phyloP scores from a whole-genome alignment of 371 early-diverging fungal species.

The Blakeslea trispora region DNA sequence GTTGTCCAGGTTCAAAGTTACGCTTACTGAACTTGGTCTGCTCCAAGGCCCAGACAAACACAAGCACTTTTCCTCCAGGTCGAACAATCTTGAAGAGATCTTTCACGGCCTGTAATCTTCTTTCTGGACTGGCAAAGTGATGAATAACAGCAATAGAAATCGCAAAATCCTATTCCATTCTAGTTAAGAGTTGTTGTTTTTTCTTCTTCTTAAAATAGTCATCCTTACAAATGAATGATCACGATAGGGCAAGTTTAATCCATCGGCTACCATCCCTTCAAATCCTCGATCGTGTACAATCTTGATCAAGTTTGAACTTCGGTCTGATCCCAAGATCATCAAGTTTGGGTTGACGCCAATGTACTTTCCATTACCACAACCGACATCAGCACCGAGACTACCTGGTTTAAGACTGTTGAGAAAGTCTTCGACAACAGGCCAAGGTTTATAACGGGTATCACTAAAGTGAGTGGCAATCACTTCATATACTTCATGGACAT shows the following conservation, averaged over 20 bases:
- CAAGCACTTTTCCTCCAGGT: conserved; percentile 73
- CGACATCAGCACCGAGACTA: conserved; percentile 90
- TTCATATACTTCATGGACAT: conserved; percentile 93
- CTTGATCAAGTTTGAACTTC: conserved; percentile 78
- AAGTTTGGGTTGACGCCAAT: conserved; percentile 80
- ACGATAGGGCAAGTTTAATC: conserved; percentile 77
- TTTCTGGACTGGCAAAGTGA: conserved; percentile 83
- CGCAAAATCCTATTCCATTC: conserved; percentile 76
- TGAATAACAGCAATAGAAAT: conserved; percentile 97
- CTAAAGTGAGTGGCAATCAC: conserved; percentile 93
- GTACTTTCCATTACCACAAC: conserved; percentile 98
- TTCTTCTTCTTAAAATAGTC: neutral
- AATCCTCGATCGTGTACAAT: conserved; percentile 77
- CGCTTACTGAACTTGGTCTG: conserved; percentile 72
- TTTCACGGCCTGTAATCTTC: conserved; percentile 74
- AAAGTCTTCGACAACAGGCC: conserved; percentile 95
- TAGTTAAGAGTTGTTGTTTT: neutral
- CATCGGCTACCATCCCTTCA: conserved; percentile 88
- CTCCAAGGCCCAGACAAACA: conserved; percentile 97
- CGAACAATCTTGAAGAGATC: conserved; percentile 78
- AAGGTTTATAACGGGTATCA: conserved; percentile 96
- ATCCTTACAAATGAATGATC: conserved; percentile 65
- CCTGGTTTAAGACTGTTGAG: conserved; percentile 62
- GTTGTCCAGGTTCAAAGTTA: conserved; percentile 75
- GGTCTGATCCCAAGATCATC: conserved; percentile 83